Conservation (phyloP, 495 filamentous ascomycete species). For the Amorphotheca resinae region DNA sequence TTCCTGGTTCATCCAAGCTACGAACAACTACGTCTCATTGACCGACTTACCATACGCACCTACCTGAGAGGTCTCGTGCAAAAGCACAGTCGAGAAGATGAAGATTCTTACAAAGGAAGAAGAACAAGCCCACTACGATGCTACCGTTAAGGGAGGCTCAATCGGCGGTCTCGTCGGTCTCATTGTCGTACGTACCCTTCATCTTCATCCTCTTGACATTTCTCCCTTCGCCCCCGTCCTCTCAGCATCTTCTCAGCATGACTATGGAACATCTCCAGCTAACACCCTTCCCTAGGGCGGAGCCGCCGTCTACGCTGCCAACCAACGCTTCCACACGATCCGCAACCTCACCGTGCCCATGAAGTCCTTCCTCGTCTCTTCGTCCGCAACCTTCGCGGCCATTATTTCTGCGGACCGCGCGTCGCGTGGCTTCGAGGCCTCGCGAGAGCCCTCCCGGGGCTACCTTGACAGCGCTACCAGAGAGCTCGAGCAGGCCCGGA, state of each 20-base stretch:
- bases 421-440: slow-evolving; percentile 60
- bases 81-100: slow-evolving; percentile 40
- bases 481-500: slow-evolving; percentile 29
- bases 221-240: background rate
- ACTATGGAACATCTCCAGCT: background rate
- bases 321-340: slow-evolving; percentile 57
- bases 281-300: slow-evolving; percentile 27
- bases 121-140: slow-evolving; percentile 50
- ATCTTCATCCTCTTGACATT: background rate
- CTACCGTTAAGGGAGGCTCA: slow-evolving; percentile 67
- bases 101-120: slow-evolving; percentile 93
- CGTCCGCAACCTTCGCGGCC: slow-evolving; percentile 65
- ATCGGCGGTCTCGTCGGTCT: slow-evolving; percentile 57
- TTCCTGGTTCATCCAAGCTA: too few species aligned
- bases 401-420: slow-evolving; percentile 79
- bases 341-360: slow-evolving; percentile 71
- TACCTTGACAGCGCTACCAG: slow-evolving; percentile 51
- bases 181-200: slow-evolving; percentile 28
- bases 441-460: slow-evolving; percentile 47
- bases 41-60: background rate
- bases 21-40: background rate
- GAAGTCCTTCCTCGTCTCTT: slow-evolving; percentile 80
- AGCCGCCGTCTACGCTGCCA: slow-evolving; percentile 48
- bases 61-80: too few species aligned
- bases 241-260: background rate